A percentile compares a stretch with the other conserved stretches of the same genome.
These are phyloP conservation scores for Trametes sanguinea DNA, from an alignment of 768 basidiomycete genomes.

Conservation along the genomic window DNA sequence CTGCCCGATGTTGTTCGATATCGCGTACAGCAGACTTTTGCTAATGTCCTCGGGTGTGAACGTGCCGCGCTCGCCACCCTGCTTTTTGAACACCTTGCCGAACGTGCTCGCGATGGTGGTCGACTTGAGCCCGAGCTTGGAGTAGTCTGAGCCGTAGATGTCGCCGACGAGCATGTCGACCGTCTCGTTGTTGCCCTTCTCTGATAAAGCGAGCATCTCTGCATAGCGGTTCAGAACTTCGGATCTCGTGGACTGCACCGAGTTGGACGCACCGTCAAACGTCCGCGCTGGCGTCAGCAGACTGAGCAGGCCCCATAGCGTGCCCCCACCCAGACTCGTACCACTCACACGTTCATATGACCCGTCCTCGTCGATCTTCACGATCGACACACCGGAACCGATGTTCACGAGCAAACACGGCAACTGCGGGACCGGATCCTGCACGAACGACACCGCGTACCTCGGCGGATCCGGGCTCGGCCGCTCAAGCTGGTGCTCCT, in stretches of 20 bases:
- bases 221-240: slow-evolving; percentile 21
- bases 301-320: slow-evolving; percentile 94
- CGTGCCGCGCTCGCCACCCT: slow-evolving; percentile 72
- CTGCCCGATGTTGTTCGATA: slow-evolving; percentile 99
- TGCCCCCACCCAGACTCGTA: slow-evolving; percentile 95
- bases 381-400: slow-evolving; percentile 95
- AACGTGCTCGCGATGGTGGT: slow-evolving; percentile 98
- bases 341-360: slow-evolving; percentile 95
- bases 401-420: slow-evolving; percentile 98
- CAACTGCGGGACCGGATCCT: slow-evolving; percentile 80
- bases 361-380: slow-evolving; percentile 96
- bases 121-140: slow-evolving; percentile 92
- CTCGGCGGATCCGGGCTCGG: slow-evolving; percentile 90
- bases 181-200: slow-evolving; percentile 87
- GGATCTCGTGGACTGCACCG: background rate
- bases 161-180: slow-evolving; percentile 99
- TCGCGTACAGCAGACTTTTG: slow-evolving; percentile 89
- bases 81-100: slow-evolving; percentile 96
- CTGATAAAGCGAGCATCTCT: slow-evolving; percentile 97
- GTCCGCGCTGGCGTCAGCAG: slow-evolving; percentile 91
- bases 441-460: slow-evolving; percentile 87
- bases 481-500: slow-evolving; percentile 54
- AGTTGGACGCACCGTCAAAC: slow-evolving; percentile 81
- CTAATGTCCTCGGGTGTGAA: slow-evolving; percentile 94
- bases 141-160: slow-evolving; percentile 98